Evolutionary conservation across 306 rosid genomes (phyloP), one percentile per base, ranked within the genome.

Genomic region (Purshia tridentata): DNA sequence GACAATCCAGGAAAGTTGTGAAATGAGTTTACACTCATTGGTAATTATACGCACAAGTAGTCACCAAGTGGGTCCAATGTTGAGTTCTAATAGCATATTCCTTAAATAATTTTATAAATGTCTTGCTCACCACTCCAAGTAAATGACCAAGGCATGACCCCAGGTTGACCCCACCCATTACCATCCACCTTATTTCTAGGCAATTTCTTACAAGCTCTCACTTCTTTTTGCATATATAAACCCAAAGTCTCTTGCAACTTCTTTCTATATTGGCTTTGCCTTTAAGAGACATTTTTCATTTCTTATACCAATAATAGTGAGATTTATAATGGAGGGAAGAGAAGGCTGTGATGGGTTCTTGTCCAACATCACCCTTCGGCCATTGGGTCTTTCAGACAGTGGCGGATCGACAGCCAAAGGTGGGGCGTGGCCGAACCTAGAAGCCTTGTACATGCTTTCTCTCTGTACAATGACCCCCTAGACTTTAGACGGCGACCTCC

Each of bases 361-460:
- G 20, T 22, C 54, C 6, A 53, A 81, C 46, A 72, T 89, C 65
- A 72, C 84, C 52, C 91, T 87, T 18, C 78, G 96, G 69, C 86
- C 84, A 4, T 51, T 87, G 18, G 72, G 15, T 63, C 78, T n/a
- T n/a, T n/a, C n/a, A n/a, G n/a, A n/a, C n/a, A n/a, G n/a, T n/a
- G n/a, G n/a, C n/a, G n/a, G n/a, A n/a, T n/a, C n/a, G n/a, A n/a
- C n/a, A n/a, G n/a, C n/a, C n/a, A n/a, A n/a, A n/a, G n/a, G n/a
- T n/a, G n/a, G n/a, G n/a, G n/a, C n/a, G n/a, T n/a, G n/a, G n/a
- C n/a, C n/a, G n/a, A n/a, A n/a, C n/a, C n/a, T n/a, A n/a, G n/a
- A n/a, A n/a, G n/a, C n/a, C n/a, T n/a, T n/a, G n/a, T n/a, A n/a
- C n/a, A n/a, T n/a, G n/a, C n/a, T n/a, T n/a, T n/a, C n/a, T n/a